Percentiles rank a stretch among this genome's conserved stretches.
phyloP scores from a whole-genome alignment of 495 filamentous ascomycete species.

The Penicillium psychrofluorescens region DNA sequence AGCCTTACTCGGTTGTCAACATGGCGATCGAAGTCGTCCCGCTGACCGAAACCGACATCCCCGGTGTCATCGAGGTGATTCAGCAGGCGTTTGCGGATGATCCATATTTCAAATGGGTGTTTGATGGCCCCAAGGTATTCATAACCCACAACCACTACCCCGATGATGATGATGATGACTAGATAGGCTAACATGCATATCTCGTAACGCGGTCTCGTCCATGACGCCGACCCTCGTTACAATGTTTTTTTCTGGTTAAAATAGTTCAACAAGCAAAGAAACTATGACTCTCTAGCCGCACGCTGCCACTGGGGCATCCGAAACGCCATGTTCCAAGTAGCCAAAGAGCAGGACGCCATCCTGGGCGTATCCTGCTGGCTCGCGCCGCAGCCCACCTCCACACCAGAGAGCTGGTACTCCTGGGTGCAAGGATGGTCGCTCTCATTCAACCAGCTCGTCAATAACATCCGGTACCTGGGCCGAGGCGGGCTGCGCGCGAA shows the following conservation, averaged over 20 bases:
- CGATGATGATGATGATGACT: not conserved
- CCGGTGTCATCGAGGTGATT: constrained; percentile 47
- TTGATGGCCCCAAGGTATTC: constrained; percentile 43
- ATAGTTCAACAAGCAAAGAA: constrained; percentile 46
- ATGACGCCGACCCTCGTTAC: too few species aligned
- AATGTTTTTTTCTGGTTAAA: not conserved
- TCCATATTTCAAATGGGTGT: constrained; percentile 60
- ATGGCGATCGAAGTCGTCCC: constrained; percentile 47
- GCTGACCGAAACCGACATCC: constrained; percentile 52
- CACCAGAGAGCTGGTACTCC: constrained; percentile 44
- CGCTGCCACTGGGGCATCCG: constrained; percentile 59
- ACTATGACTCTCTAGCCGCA: constrained; percentile 47
- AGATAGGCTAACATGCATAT: not conserved
- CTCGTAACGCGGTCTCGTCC: constrained; percentile 4
- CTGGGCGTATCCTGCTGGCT: constrained; percentile 63
- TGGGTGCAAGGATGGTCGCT: constrained; percentile 49
- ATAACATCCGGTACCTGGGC: constrained; percentile 49
- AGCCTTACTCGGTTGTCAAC: not conserved
- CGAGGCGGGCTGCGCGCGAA: constrained; percentile 51
- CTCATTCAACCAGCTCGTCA: constrained; percentile 46
- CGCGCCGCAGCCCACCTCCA: constrained; percentile 34
- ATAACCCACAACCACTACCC: too few species aligned
- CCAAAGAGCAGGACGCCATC: constrained; percentile 41
- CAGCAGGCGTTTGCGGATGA: constrained; percentile 54
- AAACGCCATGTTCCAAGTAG: constrained; percentile 59